phyloP scores from a whole-genome alignment of 2,329 filamentous ascomycete genomes.

The Pseudocercospora macadamiae region DNA sequence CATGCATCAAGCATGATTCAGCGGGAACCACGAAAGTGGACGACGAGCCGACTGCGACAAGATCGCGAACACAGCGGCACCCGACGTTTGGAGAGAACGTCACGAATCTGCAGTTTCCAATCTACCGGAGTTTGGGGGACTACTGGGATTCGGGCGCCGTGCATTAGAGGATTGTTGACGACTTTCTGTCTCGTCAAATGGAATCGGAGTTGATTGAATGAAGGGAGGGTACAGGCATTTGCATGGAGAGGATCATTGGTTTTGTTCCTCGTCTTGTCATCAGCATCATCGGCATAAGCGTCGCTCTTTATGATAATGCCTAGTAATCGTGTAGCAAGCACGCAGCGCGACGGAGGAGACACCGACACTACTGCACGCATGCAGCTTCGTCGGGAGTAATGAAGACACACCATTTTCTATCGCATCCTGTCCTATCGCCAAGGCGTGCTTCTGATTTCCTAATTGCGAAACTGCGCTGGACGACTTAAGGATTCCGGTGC shows the following conservation, averaged over 20 bases:
- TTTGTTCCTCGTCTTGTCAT: neutral
- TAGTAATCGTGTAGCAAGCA: constrained; percentile 2
- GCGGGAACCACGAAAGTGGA: neutral
- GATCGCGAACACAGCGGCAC: neutral
- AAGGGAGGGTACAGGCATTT: neutral
- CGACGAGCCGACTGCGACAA: neutral
- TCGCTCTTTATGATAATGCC: constrained; percentile 1
- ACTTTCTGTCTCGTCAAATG: neutral
- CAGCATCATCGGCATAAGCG: constrained; percentile 1
- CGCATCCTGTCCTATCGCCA: neutral
- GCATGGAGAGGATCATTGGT: neutral
- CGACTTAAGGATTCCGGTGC: no score
- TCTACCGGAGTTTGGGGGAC: neutral
- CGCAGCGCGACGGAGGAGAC: neutral
- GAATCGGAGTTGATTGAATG: neutral
- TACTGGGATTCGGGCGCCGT: neutral
- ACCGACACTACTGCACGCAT: neutral
- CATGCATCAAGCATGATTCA: neutral
- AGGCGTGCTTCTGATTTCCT: no score
- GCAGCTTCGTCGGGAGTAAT: neutral
- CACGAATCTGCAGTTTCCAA: neutral
- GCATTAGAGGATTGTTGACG: neutral
- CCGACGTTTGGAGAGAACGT: neutral
- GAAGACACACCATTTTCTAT: neutral
- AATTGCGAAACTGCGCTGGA: no score